Evolutionary conservation across 257 asterid species (phyloP).

Genomic region (Coffea eugenioides): DNA sequence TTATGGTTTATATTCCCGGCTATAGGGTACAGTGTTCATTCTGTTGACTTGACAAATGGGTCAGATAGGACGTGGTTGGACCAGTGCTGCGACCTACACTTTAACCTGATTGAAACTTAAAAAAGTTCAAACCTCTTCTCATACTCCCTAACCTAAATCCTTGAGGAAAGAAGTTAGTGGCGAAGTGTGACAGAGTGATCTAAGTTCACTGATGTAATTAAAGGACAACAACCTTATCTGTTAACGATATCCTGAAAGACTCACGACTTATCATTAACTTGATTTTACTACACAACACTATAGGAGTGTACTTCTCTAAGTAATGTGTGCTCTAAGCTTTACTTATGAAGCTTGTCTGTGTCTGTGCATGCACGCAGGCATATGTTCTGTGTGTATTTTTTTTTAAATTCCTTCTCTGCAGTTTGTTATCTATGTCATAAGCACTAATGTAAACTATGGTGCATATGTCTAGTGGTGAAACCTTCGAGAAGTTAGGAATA

Average conservation of each 20-base stretch:
- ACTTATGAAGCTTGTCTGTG: too few relatives aligned
- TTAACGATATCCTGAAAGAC: neutral
- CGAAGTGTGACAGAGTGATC: neutral
- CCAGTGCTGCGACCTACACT: neutral
- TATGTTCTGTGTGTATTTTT: too few relatives aligned
- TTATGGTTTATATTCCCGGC: too few relatives aligned
- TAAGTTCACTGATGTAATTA: too few relatives aligned
- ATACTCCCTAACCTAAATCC: neutral
- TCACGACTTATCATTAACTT: too few relatives aligned
- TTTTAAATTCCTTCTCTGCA: too few relatives aligned
- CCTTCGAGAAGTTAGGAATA: neutral
- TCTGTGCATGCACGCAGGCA: too few relatives aligned
- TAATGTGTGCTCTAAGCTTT: too few relatives aligned
- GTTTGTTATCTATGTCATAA: too few relatives aligned
- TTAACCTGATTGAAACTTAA: neutral
- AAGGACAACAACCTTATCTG: neutral
- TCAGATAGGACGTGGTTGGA: neutral
- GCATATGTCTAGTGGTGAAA: neutral
- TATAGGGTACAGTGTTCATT: neutral
- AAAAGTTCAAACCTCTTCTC: neutral
- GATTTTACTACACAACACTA: too few relatives aligned
- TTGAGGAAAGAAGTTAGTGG: neutral
- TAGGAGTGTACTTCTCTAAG: too few relatives aligned
- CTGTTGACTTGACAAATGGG: neutral
- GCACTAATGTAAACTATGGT: too few relatives aligned